These are phyloP conservation scores for Penicillium thymicola DNA, from an alignment of 2,329 filamentous ascomycete genomes.

Conservation along the genomic window DNA sequence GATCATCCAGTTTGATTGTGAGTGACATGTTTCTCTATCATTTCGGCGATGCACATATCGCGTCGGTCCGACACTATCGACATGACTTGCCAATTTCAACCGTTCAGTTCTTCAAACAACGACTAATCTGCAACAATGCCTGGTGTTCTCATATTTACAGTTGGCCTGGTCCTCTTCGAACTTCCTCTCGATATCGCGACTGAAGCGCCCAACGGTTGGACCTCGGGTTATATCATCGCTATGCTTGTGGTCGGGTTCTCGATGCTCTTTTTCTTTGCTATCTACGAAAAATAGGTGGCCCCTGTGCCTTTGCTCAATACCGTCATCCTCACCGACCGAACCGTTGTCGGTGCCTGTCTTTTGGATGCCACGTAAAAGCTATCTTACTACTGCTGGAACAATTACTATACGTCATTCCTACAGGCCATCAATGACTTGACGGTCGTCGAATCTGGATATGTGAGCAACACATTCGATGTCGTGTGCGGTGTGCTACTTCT, in stretches of 20 bases:
- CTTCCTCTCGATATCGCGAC: conserved; percentile 57
- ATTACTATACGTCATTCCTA: conserved; percentile 27
- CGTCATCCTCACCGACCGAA: conserved; percentile 41
- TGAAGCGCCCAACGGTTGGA: conserved; percentile 36
- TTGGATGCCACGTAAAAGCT: conserved; percentile 29
- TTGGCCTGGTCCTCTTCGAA: conserved; percentile 59
- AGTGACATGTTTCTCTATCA: background rate
- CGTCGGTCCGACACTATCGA: background rate
- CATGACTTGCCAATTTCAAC: background rate
- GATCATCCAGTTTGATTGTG: conserved; percentile 55
- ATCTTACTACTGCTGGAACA: conserved; percentile 30
- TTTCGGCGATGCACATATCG: background rate
- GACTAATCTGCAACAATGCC: conserved; percentile 35
- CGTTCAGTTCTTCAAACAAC: background rate
- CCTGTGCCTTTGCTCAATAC: conserved; percentile 54
- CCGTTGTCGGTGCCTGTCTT: conserved; percentile 28
- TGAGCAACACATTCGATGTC: conserved; percentile 52
- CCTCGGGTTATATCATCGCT: conserved; percentile 44
- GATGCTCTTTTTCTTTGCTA: conserved; percentile 51
- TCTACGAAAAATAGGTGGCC: conserved; percentile 54
- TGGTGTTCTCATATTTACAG: conserved; percentile 57
- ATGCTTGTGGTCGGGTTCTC: conserved; percentile 53
- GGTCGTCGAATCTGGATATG: conserved; percentile 33
- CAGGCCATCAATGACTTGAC: conserved; percentile 28
- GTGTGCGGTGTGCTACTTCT: conserved; percentile 56